Conservation (phyloP, 257 asterid species). For the Scutellaria baicalensis region DNA sequence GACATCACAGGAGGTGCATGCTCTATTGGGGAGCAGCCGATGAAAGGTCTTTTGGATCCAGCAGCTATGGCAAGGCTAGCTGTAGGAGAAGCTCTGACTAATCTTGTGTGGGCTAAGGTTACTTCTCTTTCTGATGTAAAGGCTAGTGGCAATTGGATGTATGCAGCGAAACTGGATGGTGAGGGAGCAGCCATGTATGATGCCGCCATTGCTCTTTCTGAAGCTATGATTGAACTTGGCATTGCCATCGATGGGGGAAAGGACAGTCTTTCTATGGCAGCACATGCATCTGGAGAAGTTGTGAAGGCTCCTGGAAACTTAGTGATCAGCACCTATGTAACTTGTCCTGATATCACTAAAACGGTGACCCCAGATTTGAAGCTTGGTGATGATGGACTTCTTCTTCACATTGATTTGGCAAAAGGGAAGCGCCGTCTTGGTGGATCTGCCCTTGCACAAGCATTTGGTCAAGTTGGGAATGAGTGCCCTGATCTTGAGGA, state of each 20-base stretch:
- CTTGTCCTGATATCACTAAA: constrained; percentile 91
- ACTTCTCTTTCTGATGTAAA: constrained; percentile 85
- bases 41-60: constrained; percentile 83
- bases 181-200: constrained; percentile 98
- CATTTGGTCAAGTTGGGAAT: constrained; percentile 74
- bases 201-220: constrained; percentile 82
- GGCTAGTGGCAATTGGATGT: constrained; percentile 99
- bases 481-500: constrained; percentile 89
- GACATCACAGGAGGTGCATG: constrained; percentile 90
- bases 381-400: constrained; percentile 74
- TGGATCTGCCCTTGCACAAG: constrained; percentile 95
- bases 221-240: constrained; percentile 94
- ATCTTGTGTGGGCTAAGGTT: constrained; percentile 84
- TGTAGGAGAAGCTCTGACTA: constrained; percentile 88
- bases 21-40: constrained; percentile 85
- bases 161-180: constrained; percentile 95
- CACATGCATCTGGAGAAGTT: constrained; percentile 72
- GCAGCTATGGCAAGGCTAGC: constrained; percentile 92
- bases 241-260: constrained; percentile 96
- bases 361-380: constrained; percentile 87
- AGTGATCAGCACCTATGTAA: constrained; percentile 84
- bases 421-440: constrained; percentile 81
- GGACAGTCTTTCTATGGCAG: constrained; percentile 97
- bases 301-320: constrained; percentile 97
- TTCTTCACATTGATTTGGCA: constrained; percentile 82